Evolutionary conservation across 139 green algal genomes (phyloP), one percentile per base, ranked within the genome.

Genomic region (Klebsormidium nitens): DNA sequence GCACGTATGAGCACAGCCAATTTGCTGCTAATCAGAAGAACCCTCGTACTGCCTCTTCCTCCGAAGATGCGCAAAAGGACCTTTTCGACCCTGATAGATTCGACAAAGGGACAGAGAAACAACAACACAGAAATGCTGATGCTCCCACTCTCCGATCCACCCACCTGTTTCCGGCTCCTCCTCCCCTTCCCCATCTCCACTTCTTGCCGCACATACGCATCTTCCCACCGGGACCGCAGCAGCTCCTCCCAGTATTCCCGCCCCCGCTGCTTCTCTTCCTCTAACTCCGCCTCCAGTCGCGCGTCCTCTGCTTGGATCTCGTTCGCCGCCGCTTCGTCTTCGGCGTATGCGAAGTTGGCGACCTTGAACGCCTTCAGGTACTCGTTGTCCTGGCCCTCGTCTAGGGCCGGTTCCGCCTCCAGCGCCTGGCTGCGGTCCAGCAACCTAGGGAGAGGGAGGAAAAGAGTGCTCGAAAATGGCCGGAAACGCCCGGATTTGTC

Each of bases 351-450:
- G 35, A 70, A 70, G 26, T 70, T 70, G 3, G 62, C 62, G 5
- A 70, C 62, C 69, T 81, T 81, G 58, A 81, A 81, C 0, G 74
- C 71, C 28, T 74, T 49, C 17, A 81, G 61, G 70, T 81, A 77
- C 40, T 81, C 38, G 32, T 69, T 69, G 19, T 81, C 74, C n/a
- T n/a, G n/a, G n/a, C n/a, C n/a, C n/a, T n/a, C n/a, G 23, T 59
- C 49, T 23, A 36, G 14, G 14, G 29, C 49, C 49, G 29, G 23
- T n/a, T 59, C 49, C 6, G 11, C 6, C 11, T 6, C 49, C 8
- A 29, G 37, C 37, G 31, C 38, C 34, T 69, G 46, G 4, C n/a
- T 72, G 49, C 77, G 72, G 69, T 93, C 87, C 56, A 94, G 80
- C 71, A 94, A 77, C 4, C 76, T 62, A n/a, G n/a, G n/a, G n/a